Percentiles rank a stretch among this genome's conserved stretches.
phyloP scores from a whole-genome alignment of 371 early-diverging fungal species.

The Mortierella sp. region DNA sequence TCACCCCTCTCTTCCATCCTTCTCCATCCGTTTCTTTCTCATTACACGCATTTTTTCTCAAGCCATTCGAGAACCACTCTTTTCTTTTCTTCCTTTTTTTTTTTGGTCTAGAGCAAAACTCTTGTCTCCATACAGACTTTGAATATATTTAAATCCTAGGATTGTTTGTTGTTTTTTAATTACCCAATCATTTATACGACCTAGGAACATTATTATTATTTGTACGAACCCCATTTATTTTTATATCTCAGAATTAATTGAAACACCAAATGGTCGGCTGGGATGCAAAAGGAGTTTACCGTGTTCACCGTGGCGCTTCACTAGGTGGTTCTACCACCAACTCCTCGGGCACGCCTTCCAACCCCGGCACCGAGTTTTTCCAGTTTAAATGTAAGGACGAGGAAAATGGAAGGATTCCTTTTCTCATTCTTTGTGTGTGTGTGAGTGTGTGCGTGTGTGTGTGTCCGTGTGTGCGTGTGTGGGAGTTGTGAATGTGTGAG shows the following conservation, averaged over 20 bases:
- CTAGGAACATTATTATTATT: not conserved
- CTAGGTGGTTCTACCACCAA: not conserved
- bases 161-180: too few species aligned
- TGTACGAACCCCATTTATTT: not conserved
- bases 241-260: not conserved
- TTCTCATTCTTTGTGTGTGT: not conserved
- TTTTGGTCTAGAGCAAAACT: not conserved
- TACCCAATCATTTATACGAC: not conserved
- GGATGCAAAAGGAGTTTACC: constrained; percentile 40
- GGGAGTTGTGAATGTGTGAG: not conserved
- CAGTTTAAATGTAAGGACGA: constrained; percentile 51
- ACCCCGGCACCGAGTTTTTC: constrained; percentile 23
- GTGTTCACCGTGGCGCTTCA: constrained; percentile 35
- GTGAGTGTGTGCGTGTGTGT: not conserved
- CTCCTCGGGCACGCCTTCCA: constrained; percentile 3
- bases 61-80: not conserved
- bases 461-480: not conserved
- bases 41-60: not conserved
- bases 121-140: too few species aligned
- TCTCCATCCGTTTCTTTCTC: constrained; percentile 11
- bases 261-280: constrained; percentile 35
- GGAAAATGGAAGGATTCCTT: not conserved
- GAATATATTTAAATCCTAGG: not conserved
- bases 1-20: not conserved
- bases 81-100: not conserved